These are phyloP conservation scores for Coffea canephora DNA, from an alignment of 257 asterid species.

Conservation along the genomic window DNA sequence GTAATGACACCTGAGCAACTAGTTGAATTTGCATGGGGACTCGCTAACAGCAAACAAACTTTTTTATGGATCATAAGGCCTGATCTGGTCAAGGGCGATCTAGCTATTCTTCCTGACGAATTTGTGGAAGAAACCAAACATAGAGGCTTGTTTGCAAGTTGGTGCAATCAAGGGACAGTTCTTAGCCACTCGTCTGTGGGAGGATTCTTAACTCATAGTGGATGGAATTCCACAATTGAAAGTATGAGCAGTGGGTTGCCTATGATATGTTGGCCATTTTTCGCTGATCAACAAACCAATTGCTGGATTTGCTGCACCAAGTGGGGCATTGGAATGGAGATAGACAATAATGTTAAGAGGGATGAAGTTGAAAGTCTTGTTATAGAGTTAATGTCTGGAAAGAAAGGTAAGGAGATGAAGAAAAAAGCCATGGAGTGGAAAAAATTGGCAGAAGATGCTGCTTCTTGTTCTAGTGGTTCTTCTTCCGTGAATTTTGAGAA, in stretches of 20 bases:
- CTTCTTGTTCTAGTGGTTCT: slow-evolving; percentile 4
- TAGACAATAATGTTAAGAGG: slow-evolving; percentile 45
- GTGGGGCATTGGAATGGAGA: slow-evolving; percentile 51
- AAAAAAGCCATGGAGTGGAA: slow-evolving; percentile 36
- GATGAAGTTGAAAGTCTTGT: slow-evolving; percentile 43
- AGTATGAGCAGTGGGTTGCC: slow-evolving; percentile 44
- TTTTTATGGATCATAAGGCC: slow-evolving; percentile 36
- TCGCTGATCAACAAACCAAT: slow-evolving; percentile 54
- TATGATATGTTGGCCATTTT: slow-evolving; percentile 66
- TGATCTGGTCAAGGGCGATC: slow-evolving; percentile 26
- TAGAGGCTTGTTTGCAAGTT: no score
- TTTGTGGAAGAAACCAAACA: no score
- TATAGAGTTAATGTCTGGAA: slow-evolving; percentile 37
- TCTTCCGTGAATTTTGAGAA: slow-evolving; percentile 36
- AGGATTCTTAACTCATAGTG: background rate
- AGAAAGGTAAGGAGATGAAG: slow-evolving; percentile 35
- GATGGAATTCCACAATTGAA: slow-evolving; percentile 47
- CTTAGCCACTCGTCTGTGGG: no score
- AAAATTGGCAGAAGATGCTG: slow-evolving; percentile 27
- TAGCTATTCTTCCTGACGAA: no score
- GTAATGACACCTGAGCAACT: slow-evolving; percentile 24
- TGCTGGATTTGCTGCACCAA: slow-evolving; percentile 43
- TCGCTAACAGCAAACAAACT: slow-evolving; percentile 24
- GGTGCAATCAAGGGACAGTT: no score
- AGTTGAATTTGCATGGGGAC: slow-evolving; percentile 38